phyloP scores from a whole-genome alignment of 345 rosid species.

The Eucalyptus sp. region DNA sequence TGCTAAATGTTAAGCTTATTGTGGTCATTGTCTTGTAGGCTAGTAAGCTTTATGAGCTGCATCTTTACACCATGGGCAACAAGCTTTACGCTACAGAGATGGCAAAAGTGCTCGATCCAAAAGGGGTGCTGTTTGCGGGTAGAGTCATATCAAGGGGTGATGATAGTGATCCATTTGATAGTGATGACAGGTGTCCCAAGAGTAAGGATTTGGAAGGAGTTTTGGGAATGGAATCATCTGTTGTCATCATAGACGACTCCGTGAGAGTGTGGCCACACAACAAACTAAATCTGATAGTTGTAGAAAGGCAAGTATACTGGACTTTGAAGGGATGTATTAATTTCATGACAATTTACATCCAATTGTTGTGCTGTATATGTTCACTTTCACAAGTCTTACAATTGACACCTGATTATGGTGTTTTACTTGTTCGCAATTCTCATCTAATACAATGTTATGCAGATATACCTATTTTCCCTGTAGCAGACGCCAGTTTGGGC shows the following conservation, averaged over 20 bases:
- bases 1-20: not conserved
- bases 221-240: slow-evolving; percentile 95
- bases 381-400: not conserved
- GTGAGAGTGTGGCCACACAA: slow-evolving; percentile 97
- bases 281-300: slow-evolving; percentile 83
- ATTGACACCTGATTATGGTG: not conserved
- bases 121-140: slow-evolving; percentile 76
- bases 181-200: slow-evolving; percentile 89
- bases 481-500: slow-evolving; percentile 97
- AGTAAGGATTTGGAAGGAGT: slow-evolving; percentile 99
- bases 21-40: slow-evolving; percentile 40
- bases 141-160: slow-evolving; percentile 98
- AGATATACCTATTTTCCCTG: slow-evolving; percentile 96
- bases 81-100: slow-evolving; percentile 97
- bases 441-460: slow-evolving; percentile 7
- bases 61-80: slow-evolving; percentile 99
- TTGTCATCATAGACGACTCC: slow-evolving; percentile 92
- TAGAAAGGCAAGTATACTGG: slow-evolving; percentile 56
- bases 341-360: not conserved
- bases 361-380: not conserved
- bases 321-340: not conserved
- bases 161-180: slow-evolving; percentile 71
- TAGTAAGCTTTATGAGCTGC: slow-evolving; percentile 81
- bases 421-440: not conserved
- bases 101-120: slow-evolving; percentile 97